Base-by-base conservation (phyloP, 176 grass and related monocot genomes). In the Pontederia crassipes region DNA sequence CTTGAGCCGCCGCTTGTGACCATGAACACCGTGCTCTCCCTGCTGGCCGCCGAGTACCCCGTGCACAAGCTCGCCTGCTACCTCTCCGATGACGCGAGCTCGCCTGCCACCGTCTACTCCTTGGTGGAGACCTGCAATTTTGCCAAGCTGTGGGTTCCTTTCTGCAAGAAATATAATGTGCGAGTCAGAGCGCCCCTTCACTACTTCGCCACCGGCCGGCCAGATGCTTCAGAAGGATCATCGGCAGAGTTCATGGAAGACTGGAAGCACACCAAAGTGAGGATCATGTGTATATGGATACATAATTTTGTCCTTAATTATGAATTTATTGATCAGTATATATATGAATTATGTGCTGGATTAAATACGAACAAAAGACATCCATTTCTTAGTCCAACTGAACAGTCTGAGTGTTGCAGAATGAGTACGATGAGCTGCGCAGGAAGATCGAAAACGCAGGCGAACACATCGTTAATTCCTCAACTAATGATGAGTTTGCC, bases 21-120 rank as follows among this genome's bases (percentile, higher is more conserved):
- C 2, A 77, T 53, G 47, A 77, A 88, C 80, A 88, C 80, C 8
- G 85, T 83, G 54, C 76, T 88, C 54, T 83, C 85, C 12, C 60
- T 88, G 55, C 72, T 88, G 11, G 72, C 85, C 8, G 20, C 80
- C 16, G 85, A 88, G 17, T 88, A 88, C 55, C 80, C 85, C n/a
- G 50, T 48, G 17, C 47, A 59, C 28, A 88, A 77, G 65, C 64
- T 88, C 9, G 20, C 80, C 2, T 88, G 85, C 73, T 88, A 88
- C 56, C 65, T 88, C 54, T 83, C 80, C n/a, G 85, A 88, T 60
- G 85, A 88, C 49, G 85, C 65, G 1, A 64, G 64, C 76, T 83
- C 85, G 20, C 59, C 76, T 1, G 17, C 63, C 28, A 88, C 85
- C 15, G 83, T 16, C 55, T 70, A 71, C 59, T 70, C 80, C 12